Percentiles rank a stretch among this genome's conserved stretches.
These are phyloP conservation scores for Carallia brachiata DNA, from an alignment of 345 rosid species.

Conservation along the genomic window DNA sequence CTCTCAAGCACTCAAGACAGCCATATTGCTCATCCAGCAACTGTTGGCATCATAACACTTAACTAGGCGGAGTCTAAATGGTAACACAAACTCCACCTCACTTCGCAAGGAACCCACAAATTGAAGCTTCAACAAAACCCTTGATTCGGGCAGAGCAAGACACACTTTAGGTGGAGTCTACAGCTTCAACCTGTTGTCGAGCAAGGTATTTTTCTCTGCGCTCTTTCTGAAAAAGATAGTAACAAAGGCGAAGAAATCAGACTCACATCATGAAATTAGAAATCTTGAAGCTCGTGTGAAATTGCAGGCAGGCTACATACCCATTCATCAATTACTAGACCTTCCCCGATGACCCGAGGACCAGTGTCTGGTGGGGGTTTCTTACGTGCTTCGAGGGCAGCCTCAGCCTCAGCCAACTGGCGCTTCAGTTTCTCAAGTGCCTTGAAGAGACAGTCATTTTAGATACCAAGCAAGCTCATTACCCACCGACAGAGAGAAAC, in stretches of 20 bases:
- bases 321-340: slow-evolving; percentile 39
- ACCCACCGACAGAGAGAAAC: background rate
- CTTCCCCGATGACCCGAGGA: slow-evolving; percentile 27
- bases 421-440: slow-evolving; percentile 32
- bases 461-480: no score
- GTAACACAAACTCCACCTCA: slow-evolving; percentile 8
- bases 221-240: slow-evolving; percentile 60
- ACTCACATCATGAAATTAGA: background rate
- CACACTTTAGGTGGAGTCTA: slow-evolving; percentile 24
- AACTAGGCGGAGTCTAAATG: background rate
- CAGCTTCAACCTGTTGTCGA: slow-evolving; percentile 68
- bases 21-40: slow-evolving; percentile 10
- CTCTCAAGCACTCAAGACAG: background rate
- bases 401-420: slow-evolving; percentile 35
- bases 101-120: slow-evolving; percentile 6
- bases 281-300: background rate
- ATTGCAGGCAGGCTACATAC: slow-evolving; percentile 1
- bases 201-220: slow-evolving; percentile 95
- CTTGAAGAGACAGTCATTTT: background rate
- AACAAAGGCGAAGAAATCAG: background rate
- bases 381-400: slow-evolving; percentile 26
- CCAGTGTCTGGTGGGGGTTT: slow-evolving; percentile 29
- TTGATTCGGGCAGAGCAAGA: background rate
- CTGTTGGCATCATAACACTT: slow-evolving; percentile 8
- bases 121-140: slow-evolving; percentile 1